These are phyloP conservation scores for Hura crepitans DNA, from an alignment of 441 rosid species.

Conservation along the genomic window DNA sequence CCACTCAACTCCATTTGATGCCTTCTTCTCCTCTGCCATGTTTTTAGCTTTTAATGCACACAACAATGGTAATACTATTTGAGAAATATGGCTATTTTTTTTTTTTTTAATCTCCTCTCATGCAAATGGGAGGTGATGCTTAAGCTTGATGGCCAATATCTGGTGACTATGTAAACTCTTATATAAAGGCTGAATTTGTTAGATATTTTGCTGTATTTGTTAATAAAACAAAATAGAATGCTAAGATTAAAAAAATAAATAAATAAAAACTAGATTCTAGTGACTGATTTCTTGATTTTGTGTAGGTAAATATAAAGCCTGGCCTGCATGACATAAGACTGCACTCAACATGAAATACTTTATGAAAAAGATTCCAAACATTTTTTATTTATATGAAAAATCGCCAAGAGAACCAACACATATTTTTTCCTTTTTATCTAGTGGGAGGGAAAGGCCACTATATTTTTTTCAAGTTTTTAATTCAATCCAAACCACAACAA, in stretches of 20 bases:
- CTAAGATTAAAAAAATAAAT: neutral
- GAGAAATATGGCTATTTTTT: neutral
- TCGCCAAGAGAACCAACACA: too few species aligned
- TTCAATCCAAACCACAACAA: too few species aligned
- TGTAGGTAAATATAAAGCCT: conserved; percentile 18
- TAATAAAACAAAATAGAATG: neutral
- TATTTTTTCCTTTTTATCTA: neutral
- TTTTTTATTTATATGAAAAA: too few species aligned
- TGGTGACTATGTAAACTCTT: neutral
- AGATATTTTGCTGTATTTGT: neutral
- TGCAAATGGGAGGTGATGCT: conserved; percentile 18
- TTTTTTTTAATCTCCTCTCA: neutral
- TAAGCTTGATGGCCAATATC: neutral
- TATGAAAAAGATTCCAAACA: too few species aligned
- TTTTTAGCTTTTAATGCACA: neutral
- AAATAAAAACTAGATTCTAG: conserved; percentile 10
- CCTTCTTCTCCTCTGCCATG: conserved; percentile 33
- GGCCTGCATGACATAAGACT: neutral
- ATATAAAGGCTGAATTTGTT: conserved; percentile 6
- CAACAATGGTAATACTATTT: neutral
- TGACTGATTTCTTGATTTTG: conserved; percentile 14
- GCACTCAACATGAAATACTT: neutral
- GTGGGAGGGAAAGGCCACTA: too few species aligned
- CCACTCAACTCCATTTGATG: conserved; percentile 37
- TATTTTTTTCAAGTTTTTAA: too few species aligned